Evolutionary conservation across 139 green algal species (phyloP).

Genomic region (Ostreobium quekettii): DNA sequence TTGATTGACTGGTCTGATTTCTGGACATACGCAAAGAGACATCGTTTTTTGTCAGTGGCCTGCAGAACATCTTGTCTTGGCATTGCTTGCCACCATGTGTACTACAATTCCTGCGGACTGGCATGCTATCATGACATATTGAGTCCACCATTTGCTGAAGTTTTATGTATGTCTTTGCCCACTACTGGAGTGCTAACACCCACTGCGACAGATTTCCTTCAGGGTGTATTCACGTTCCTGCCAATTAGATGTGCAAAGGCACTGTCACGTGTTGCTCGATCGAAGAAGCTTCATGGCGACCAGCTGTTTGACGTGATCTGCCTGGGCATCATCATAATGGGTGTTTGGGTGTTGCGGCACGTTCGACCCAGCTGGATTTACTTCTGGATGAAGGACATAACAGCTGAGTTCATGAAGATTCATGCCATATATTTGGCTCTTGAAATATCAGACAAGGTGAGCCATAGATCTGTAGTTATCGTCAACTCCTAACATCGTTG

Average conservation of each 20-base stretch:
- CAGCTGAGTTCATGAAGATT: constrained; percentile 84
- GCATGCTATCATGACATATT: not conserved
- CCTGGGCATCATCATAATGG: constrained; percentile 44
- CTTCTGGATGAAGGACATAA: constrained; percentile 66
- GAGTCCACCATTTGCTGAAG: not conserved
- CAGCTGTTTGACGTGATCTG: constrained; percentile 75
- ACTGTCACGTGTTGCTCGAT: constrained; percentile 50
- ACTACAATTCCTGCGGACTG: not conserved
- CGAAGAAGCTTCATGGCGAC: not conserved
- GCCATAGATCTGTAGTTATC: no score
- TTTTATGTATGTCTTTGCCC: not conserved
- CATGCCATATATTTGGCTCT: constrained; percentile 68
- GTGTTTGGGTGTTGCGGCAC: constrained; percentile 43
- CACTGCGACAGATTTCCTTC: constrained; percentile 7
- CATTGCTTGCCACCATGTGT: no score
- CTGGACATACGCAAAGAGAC: not conserved
- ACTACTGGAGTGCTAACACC: not conserved
- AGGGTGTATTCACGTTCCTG: constrained; percentile 68
- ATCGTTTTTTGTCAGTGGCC: not conserved
- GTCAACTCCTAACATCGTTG: no score
- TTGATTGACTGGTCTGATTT: no score
- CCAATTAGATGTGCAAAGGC: constrained; percentile 43
- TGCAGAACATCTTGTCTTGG: no score
- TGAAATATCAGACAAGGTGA: constrained; percentile 79
- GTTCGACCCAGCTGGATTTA: constrained; percentile 73